Evolutionary conservation across 192 early-diverging fungal genomes (phyloP), one percentile per base, ranked within the genome.

Genomic region (Funneliformis mosseae): DNA sequence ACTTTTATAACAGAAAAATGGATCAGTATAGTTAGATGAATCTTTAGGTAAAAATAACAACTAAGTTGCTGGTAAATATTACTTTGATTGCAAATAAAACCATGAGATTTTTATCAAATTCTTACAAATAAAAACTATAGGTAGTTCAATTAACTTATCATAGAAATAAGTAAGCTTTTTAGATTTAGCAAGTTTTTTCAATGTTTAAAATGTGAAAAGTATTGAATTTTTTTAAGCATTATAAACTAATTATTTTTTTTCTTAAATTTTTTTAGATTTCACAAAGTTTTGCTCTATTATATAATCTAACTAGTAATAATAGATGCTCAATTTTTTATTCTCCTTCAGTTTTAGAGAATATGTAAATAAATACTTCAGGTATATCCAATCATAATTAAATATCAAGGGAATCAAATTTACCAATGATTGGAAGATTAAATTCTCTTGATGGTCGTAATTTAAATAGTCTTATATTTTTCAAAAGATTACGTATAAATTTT

Each of bases 21-120:
- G 96, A 88, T 96, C 50, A 96, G 97, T 42, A 85, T 99, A 97
- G 81, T 88, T 98, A 1, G 94, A 95, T 82, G 80, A 86, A 23
- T 84, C 90, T 0, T 67, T 72, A 25, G 95, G 95, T 39, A 96
- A 96, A 75, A 96, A 96, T 83, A 88, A 90, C 76, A 94, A 94
- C 11, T 89, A 88, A 0, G 93, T 96, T 21, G 85, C 92, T 41
- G 95, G 93, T 46, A 89, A 89, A 80, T 85, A 89, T 0, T 96
- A 96, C 84, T 96, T 96, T 90, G 89, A 91, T 46, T 96, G 95
- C 77, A 87, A 71, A 64, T 76, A 90, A 7, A 83, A 89, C 59
- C 90, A 94, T 77, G 95, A 93, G 77, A 87, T n/a, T 55, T 96
- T 96, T 92, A 92, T 95, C 61, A 84, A 92, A 39, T 76, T 90